phyloP scores from a whole-genome alignment of 2,329 filamentous ascomycete genomes.

The Lecanicillium sp. region DNA sequence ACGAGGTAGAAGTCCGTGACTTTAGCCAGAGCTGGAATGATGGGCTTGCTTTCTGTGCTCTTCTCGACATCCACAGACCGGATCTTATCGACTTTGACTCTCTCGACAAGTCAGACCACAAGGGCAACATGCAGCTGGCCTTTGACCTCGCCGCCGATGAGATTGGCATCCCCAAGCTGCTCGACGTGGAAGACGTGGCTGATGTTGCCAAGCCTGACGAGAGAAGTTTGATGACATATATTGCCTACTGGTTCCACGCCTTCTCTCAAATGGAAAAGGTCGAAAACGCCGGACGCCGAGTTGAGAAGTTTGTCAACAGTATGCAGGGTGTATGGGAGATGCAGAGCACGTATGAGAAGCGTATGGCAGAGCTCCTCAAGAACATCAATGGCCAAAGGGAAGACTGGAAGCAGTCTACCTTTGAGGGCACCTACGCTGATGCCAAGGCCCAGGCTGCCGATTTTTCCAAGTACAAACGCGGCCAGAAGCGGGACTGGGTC shows the following conservation, averaged over 20 bases:
- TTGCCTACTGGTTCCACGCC: constrained; percentile 99
- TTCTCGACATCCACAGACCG: constrained; percentile 93
- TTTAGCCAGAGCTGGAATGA: constrained; percentile 98
- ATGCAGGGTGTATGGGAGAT: constrained; percentile 99
- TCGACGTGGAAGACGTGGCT: constrained; percentile 97
- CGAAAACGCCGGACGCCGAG: constrained; percentile 89
- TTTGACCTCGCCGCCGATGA: constrained; percentile 95
- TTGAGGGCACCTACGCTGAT: constrained; percentile 87
- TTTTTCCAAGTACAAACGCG: constrained; percentile 86
- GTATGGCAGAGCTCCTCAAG: constrained; percentile 77
- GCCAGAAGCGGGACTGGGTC: constrained; percentile 89
- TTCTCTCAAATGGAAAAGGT: constrained; percentile 99
- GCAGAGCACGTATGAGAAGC: constrained; percentile 90
- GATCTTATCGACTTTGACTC: constrained; percentile 96
- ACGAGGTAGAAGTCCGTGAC: constrained; percentile 90
- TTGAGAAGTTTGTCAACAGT: constrained; percentile 97
- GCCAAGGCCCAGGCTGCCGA: constrained; percentile 79
- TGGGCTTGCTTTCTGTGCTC: constrained; percentile 89
- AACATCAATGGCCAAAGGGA: constrained; percentile 68
- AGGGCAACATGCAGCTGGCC: constrained; percentile 94
- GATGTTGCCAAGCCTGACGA: constrained; percentile 96
- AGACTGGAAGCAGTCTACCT: constrained; percentile 71
- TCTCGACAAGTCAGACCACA: constrained; percentile 88
- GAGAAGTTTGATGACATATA: constrained; percentile 97
- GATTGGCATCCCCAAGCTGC: constrained; percentile 90